Conservation (phyloP, 2,329 filamentous ascomycete species). For the Xylaria sp. region DNA sequence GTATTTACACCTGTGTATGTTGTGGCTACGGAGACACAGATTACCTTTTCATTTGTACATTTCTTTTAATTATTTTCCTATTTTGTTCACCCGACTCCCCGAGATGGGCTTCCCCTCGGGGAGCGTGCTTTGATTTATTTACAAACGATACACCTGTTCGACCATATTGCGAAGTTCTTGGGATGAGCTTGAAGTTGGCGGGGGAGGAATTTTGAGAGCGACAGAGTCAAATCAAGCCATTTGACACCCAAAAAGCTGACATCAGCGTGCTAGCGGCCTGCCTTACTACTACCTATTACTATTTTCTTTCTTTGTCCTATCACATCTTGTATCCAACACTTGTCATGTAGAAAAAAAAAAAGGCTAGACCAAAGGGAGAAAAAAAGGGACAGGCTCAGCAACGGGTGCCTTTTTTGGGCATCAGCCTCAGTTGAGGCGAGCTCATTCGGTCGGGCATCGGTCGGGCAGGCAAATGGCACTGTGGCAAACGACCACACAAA, state of each 20-base stretch:
- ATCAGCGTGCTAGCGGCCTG: slow-evolving; percentile 16
- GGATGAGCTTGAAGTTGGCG: slow-evolving; percentile 3
- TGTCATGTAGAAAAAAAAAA: slow-evolving; percentile 38
- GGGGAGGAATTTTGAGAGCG: neutral
- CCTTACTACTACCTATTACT: slow-evolving; percentile 8
- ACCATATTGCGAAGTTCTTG: slow-evolving; percentile 24
- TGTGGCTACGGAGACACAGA: slow-evolving; percentile 22
- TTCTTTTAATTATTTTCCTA: slow-evolving; percentile 10
- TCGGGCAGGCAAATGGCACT: slow-evolving; percentile 15
- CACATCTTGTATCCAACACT: slow-evolving; percentile 35
- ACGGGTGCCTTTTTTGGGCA: slow-evolving; percentile 32
- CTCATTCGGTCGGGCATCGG: slow-evolving; percentile 32
- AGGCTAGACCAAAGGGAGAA: slow-evolving; percentile 28
- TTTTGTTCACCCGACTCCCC: slow-evolving; percentile 2
- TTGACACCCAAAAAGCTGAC: slow-evolving; percentile 18
- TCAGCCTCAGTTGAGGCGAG: slow-evolving; percentile 23
- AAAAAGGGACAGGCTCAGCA: slow-evolving; percentile 26
- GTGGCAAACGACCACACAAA: slow-evolving; percentile 15
- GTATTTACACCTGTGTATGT: slow-evolving; percentile 19
- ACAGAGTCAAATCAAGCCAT: neutral
- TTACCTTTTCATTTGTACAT: slow-evolving; percentile 30
- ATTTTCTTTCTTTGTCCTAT: slow-evolving; percentile 29
- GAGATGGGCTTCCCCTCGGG: neutral
- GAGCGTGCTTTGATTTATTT: slow-evolving; percentile 23
- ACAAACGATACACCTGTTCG: slow-evolving; percentile 36